These are phyloP conservation scores for Adansonia grandidieri DNA, from an alignment of 441 rosid genomes.

Conservation along the genomic window DNA sequence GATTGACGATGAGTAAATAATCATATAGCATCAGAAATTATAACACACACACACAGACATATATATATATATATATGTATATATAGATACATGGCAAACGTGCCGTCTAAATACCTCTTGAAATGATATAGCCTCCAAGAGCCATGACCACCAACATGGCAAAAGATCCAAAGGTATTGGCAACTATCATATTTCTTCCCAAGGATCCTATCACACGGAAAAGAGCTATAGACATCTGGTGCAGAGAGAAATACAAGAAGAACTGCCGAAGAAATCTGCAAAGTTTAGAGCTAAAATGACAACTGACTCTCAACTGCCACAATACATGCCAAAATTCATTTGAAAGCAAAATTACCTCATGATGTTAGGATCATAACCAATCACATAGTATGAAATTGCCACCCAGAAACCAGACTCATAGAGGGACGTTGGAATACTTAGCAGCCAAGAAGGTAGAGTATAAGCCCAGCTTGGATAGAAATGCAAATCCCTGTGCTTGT, in stretches of 20 bases:
- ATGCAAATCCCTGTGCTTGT: constrained; percentile 93
- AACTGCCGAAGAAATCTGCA: constrained; percentile 85
- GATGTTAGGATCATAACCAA: constrained; percentile 86
- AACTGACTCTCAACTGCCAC: constrained; percentile 23
- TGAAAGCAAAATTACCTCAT: constrained; percentile 54
- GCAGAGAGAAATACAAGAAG: constrained; percentile 81
- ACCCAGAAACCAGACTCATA: constrained; percentile 96
- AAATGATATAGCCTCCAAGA: constrained; percentile 89
- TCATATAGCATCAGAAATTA: constrained; percentile 8
- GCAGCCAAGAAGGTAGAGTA: constrained; percentile 87
- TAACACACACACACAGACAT: not conserved
- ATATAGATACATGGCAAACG: constrained; percentile 17
- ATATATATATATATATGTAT: not conserved
- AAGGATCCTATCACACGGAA: constrained; percentile 95
- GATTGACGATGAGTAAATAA: constrained; percentile 27
- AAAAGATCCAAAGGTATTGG: constrained; percentile 95
- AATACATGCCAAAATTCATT: constrained; percentile 19
- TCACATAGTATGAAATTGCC: constrained; percentile 77
- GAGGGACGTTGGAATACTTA: constrained; percentile 86
- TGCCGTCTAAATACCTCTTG: constrained; percentile 61
- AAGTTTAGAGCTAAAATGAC: constrained; percentile 32
- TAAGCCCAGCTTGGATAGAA: constrained; percentile 96
- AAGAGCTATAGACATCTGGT: constrained; percentile 89
- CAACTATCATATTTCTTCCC: constrained; percentile 93
- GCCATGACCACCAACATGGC: constrained; percentile 98